Base-by-base conservation (phyloP, 306 rosid genomes). In the Castanea mollissima region DNA sequence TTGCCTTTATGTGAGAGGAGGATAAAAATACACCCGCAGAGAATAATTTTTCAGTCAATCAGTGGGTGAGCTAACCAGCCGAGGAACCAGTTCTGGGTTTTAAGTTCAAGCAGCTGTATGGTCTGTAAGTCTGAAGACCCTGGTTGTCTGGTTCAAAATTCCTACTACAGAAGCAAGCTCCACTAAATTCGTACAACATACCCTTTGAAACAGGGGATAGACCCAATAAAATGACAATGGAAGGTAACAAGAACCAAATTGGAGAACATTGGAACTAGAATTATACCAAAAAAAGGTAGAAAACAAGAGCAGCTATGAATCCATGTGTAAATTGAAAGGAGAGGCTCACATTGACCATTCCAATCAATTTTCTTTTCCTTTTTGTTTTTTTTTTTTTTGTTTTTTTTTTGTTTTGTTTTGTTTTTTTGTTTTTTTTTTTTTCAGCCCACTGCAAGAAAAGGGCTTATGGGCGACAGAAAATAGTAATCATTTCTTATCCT, bases 291-390 rank as follows among this genome's bases (percentile, higher is more conserved):
- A 3, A 15, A 9, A 18, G 18, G 76, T 55, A 34, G n/a, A 65
- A 44, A 64, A 41, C 41, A 54, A 55, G 2, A 19, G 1, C n/a
- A 34, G 27, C 25, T 14, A 35, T 19, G 21, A 29, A 69, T 31
- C 29, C 51, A 74, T 78, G 41, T 73, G 75, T 77, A 71, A 38
- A 69, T 51, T 73, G 70, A 78, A 78, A 41, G 81, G 35, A 68
- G 35, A 29, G 2, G 34, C 77, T 46, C 62, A 71, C 64, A 25
- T 54, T 46, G 10, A 21, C 46, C 49, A 68, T 62, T 55, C 41
- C 19, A 10, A 71, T 34, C 60, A 1, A 9, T 68, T 32, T n/a
- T 35, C 72, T 34, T 63, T 27, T 63, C 23, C 8, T 12, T 31
- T 63, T 14, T 2, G 11, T 7, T 2, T 2, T 67, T 35, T n/a